Evolutionary conservation across 106 monocot species (phyloP).

Genomic region (Posidonia australis): DNA sequence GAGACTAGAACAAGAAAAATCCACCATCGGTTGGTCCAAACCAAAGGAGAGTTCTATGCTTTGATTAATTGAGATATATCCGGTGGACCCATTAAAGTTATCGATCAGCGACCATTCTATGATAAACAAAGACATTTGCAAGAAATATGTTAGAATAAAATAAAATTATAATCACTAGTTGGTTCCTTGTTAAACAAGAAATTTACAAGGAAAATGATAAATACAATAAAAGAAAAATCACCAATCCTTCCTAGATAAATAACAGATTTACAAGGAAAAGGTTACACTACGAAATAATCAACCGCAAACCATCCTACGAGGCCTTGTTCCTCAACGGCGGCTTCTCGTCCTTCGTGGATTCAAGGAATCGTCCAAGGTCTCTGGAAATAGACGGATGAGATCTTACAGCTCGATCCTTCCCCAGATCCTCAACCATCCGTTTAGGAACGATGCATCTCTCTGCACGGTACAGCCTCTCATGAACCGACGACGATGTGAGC

Average conservation of each 20-base stretch:
- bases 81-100: too few species aligned
- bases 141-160: too few species aligned
- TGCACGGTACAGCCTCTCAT: slow-evolving; percentile 30
- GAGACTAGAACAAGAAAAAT: too few species aligned
- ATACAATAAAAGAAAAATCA: too few species aligned
- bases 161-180: too few species aligned
- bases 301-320: background rate
- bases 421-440: slow-evolving; percentile 15
- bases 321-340: background rate
- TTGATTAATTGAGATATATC: too few species aligned
- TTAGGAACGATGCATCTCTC: slow-evolving; percentile 42
- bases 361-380: slow-evolving; percentile 24
- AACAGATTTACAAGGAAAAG: too few species aligned
- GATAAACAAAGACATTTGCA: too few species aligned
- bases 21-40: too few species aligned
- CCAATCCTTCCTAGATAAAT: too few species aligned
- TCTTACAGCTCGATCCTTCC: slow-evolving; percentile 17
- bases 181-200: background rate
- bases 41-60: too few species aligned
- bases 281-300: background rate
- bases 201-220: background rate
- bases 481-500: slow-evolving; percentile 21
- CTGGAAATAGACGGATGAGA: slow-evolving; percentile 21
- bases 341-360: background rate
- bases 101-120: too few species aligned